phyloP scores from a whole-genome alignment of 2,329 filamentous ascomycete species.

The Aspergillus sp. region DNA sequence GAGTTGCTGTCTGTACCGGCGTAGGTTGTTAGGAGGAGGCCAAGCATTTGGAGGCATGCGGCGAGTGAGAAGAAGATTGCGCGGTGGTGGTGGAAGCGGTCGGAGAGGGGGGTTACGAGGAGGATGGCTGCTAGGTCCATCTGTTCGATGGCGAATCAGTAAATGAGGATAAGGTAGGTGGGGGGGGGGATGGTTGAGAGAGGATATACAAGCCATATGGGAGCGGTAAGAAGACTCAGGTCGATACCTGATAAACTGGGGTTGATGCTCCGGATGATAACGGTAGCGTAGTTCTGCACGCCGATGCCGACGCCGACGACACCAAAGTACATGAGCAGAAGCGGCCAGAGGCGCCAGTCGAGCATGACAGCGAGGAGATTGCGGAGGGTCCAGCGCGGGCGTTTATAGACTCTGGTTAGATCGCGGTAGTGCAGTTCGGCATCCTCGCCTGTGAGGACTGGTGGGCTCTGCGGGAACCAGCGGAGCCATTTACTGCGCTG shows the following conservation, averaged over 20 bases:
- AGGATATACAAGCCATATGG: slow-evolving; percentile 79
- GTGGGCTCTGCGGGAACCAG: slow-evolving; percentile 68
- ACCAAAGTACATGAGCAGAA: slow-evolving; percentile 90
- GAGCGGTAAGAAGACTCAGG: slow-evolving; percentile 80
- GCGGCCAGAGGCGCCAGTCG: slow-evolving; percentile 86
- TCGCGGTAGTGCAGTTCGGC: slow-evolving; percentile 81
- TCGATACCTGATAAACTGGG: slow-evolving; percentile 70
- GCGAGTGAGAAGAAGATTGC: slow-evolving; percentile 78
- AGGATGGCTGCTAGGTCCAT: slow-evolving; percentile 89
- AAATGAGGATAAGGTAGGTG: background rate
- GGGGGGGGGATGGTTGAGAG: background rate
- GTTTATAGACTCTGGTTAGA: slow-evolving; percentile 75
- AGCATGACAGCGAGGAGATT: slow-evolving; percentile 71
- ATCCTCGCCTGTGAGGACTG: slow-evolving; percentile 74
- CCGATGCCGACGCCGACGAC: slow-evolving; percentile 91
- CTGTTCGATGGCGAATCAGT: slow-evolving; percentile 42
- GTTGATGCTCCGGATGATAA: slow-evolving; percentile 81
- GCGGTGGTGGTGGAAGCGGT: slow-evolving; percentile 79
- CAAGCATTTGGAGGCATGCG: slow-evolving; percentile 75
- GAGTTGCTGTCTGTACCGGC: slow-evolving; percentile 60
- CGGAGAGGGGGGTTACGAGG: slow-evolving; percentile 78
- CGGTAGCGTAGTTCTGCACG: slow-evolving; percentile 81
- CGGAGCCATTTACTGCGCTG: slow-evolving; percentile 43
- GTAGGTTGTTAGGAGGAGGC: slow-evolving; percentile 76
- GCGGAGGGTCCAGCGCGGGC: slow-evolving; percentile 67